Evolutionary conservation across 495 filamentous ascomycete species (phyloP), one percentile per base, ranked within the genome.

Genomic region (Aspergillus conjunctus): DNA sequence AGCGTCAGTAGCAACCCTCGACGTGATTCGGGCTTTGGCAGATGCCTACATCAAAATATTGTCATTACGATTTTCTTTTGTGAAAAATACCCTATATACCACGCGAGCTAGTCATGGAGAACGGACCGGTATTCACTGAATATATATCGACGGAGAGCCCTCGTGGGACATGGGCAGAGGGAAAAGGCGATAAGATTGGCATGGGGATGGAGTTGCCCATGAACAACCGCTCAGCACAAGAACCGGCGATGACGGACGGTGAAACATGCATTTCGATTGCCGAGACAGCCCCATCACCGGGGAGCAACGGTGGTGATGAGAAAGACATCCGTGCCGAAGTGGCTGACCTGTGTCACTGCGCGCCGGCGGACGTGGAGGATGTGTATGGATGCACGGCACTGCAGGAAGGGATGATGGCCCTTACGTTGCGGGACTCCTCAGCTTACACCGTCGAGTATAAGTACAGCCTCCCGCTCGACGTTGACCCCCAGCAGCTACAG

Each of bases 321-420:
- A n/a, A 37, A 37, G 14, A 14, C 14, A 8, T 37, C 8, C 1
- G 14, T 14, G 34, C 34, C 9, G 34, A 37, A 37, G 34, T 37
- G 34, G 34, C 34, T 14, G 9, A 14, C 9, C 14, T 37, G 34
- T 37, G 34, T 14, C 34, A 37, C 14, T 37, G 34, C 34, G 8
- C 34, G 34, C 34, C 3, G 14, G 34, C 8, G 9, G 54, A 56
- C 14, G 32, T 56, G 7, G 54, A 48, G 21, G 54, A 56, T 17
- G 22, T 56, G 1, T 56, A 56, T 33, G 12, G 37, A 21, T 56
- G 54, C 20, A 56, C 54, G 15, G 20, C 54, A 32, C 32, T 56
- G 3, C 54, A 56, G 8, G 41, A 46, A 65, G 84, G 79, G 1
- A 73, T 87, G n/a, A 77, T 86, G 67, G 78, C 80, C 1, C 63